Evolutionary conservation across 2,329 filamentous ascomycete genomes (phyloP).

Genomic region (Ambrosiella cleistominuta): DNA sequence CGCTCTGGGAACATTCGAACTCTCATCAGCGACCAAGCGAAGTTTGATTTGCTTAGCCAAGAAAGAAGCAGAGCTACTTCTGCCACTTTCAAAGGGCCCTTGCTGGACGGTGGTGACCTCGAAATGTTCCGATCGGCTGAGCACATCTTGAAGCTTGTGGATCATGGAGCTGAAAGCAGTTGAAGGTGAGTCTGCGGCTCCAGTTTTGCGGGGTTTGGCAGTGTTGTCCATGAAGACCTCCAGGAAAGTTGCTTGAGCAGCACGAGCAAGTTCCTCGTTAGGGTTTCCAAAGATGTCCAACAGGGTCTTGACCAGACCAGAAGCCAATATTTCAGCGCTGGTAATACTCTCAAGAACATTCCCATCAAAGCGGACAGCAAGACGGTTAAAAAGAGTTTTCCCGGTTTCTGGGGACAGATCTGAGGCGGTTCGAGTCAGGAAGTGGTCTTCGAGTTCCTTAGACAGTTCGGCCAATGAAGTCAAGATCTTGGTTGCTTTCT

Average conservation of each 20-base stretch:
- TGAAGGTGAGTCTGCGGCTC: slow-evolving; percentile 48
- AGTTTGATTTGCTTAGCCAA: slow-evolving; percentile 87
- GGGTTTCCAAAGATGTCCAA: slow-evolving; percentile 65
- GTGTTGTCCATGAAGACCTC: slow-evolving; percentile 77
- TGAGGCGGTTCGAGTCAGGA: slow-evolving; percentile 36
- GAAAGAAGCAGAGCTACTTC: slow-evolving; percentile 87
- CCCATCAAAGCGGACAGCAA: slow-evolving; percentile 73
- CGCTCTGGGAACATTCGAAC: slow-evolving; percentile 70
- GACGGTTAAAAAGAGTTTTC: slow-evolving; percentile 48
- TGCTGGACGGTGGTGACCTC: slow-evolving; percentile 93
- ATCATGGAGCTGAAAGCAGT: slow-evolving; percentile 84
- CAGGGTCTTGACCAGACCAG: slow-evolving; percentile 70
- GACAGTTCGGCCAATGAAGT: slow-evolving; percentile 55
- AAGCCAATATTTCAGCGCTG: slow-evolving; percentile 82
- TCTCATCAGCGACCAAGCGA: slow-evolving; percentile 73
- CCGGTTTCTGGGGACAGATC: slow-evolving; percentile 34
- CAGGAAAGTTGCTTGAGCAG: slow-evolving; percentile 68
- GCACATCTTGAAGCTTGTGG: slow-evolving; percentile 83
- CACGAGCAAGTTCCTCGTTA: slow-evolving; percentile 39
- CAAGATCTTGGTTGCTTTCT: slow-evolving; percentile 62
- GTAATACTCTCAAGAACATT: slow-evolving; percentile 86
- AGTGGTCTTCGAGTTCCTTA: slow-evolving; percentile 53
- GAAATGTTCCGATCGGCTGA: slow-evolving; percentile 94
- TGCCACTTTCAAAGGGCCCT: slow-evolving; percentile 74
- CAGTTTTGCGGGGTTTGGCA: slow-evolving; percentile 49